Base-by-base conservation (phyloP, 805 yeast species). In the Pichia manshurica region DNA sequence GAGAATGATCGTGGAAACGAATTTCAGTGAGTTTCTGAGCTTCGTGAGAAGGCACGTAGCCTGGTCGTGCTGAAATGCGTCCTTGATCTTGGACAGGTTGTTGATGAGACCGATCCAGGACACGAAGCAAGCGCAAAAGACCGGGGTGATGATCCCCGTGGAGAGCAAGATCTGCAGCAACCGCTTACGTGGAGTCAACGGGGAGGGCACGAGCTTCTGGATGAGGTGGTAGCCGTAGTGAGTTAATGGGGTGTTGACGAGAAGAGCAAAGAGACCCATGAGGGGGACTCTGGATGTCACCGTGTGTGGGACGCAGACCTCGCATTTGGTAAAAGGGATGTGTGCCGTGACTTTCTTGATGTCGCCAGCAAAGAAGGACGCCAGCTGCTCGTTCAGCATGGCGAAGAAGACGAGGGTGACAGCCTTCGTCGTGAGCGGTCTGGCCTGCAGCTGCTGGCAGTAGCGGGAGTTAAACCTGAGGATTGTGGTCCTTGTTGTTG, bases 401-500 rank as follows among this genome's bases (percentile, higher is more conserved):
- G 76, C 75, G n/a, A 81, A 64, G 0, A 74, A 57, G 0, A 78
- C 82, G 2, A 81, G 72, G 0, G 87, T 81, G 17, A 75, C 52
- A 1, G 81, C 69, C 57, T 82, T 82, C 42, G 86, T 81, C 41
- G 77, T 60, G 12, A 82, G 61, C 0, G 88, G 88, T 50, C 78
- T 68, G 48, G 65, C 68, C 7, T 62, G 56, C 36, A 81, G 59
- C 31, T 66, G 63, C 2, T 55, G 46, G 32, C 20, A 28, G 17
- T 31, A 45, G 9, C n/a, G 29, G 10, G 13, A 17, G 10, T 42
- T 40, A 5, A 37, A 15, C 4, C 19, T 31, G n/a, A 20, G 9
- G 8, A 41, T 7, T 2, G 9, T 31, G 5, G 16, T 10, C 35
- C 10, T 41, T 5, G 44, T 40, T 9, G 35, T 13, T 32, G 20